Conservation (phyloP, 352 stramenopile species). For the Pythium guiyangense region DNA sequence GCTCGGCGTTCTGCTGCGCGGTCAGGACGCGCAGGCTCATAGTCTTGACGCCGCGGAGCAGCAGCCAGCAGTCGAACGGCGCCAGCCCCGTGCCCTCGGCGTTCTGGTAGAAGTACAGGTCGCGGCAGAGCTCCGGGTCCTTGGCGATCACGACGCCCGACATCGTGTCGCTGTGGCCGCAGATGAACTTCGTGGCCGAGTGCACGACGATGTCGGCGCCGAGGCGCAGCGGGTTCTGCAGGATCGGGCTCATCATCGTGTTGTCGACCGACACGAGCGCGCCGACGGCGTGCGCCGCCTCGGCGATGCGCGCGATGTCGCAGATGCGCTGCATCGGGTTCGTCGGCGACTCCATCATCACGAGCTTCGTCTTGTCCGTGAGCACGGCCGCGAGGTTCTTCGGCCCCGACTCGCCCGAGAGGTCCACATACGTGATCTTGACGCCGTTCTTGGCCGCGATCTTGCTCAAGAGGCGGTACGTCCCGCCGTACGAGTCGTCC, state of each 20-base stretch:
- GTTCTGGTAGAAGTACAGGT: constrained; percentile 91
- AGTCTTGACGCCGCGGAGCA: constrained; percentile 88
- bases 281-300: constrained; percentile 75
- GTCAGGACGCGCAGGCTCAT: constrained; percentile 81
- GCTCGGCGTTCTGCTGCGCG: constrained; percentile 87
- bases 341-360: constrained; percentile 97
- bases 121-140: constrained; percentile 67
- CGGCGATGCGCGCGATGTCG: constrained; percentile 86
- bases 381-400: constrained; percentile 60
- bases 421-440: constrained; percentile 77
- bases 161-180: constrained; percentile 96
- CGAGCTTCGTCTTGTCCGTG: constrained; percentile 84
- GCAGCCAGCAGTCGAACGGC: constrained; percentile 89
- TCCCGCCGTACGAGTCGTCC: constrained; percentile 96
- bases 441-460: constrained; percentile 84
- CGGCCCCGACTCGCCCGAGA: constrained; percentile 58
- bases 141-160: constrained; percentile 90
- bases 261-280: constrained; percentile 92
- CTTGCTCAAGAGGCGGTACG: constrained; percentile 90
- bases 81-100: constrained; percentile 84
- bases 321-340: constrained; percentile 96
- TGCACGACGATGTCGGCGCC: constrained; percentile 97
- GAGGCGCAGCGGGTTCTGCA: constrained; percentile 92
- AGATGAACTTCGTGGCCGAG: constrained; percentile 97
- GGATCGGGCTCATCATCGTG: constrained; percentile 95